Base-by-base conservation (phyloP, 768 basidiomycete genomes). In the Boletellus emodensis region DNA sequence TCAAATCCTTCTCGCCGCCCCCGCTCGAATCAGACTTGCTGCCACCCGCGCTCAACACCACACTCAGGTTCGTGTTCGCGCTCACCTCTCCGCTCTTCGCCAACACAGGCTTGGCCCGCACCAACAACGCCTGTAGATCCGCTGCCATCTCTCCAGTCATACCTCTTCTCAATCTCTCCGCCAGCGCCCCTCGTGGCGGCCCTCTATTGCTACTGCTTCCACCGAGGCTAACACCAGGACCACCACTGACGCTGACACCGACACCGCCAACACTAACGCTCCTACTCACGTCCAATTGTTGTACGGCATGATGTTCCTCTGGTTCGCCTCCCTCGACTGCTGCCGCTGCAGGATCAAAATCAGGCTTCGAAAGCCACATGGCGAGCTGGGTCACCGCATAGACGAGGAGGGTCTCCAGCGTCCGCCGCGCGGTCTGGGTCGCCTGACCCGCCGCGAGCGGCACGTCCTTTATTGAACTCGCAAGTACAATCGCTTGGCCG, bases 61-160 rank as follows among this genome's bases (percentile, higher is more conserved):
- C 24, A 7, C 24, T 26, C 24, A 26, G 6, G 24, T 4, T 26
- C 6, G 24, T 26, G 24, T 26, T 26, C 24, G 24, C 24, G 24
- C 24, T 67, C 15, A 65, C 64, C 52, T 80, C 72, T 7, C 30
- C 30, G 58, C 80, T 81, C 64, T 87, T 85, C 13, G 71, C 74
- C 22, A 91, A 68, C 33, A 88, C 66, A 1, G 82, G 77, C 57
- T 80, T 83, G 13, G 86, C 76, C 58, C 82, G 87, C 51, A 68
- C 79, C 67, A 91, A 49, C 58, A 90, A 63, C 4, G 78, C 72
- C 61, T 84, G 82, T 53, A 91, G 56, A 64, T 91, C 90, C 1
- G 76, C 75, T 36, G 81, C 83, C 78, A 90, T 82, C 70, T 91
- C 89, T 2, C 84, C 85, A 8, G 85, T 85, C 83, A 90, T 84